phyloP scores from a whole-genome alignment of 192 early-diverging fungal genomes.

The Hyaloraphidium curvatum region DNA sequence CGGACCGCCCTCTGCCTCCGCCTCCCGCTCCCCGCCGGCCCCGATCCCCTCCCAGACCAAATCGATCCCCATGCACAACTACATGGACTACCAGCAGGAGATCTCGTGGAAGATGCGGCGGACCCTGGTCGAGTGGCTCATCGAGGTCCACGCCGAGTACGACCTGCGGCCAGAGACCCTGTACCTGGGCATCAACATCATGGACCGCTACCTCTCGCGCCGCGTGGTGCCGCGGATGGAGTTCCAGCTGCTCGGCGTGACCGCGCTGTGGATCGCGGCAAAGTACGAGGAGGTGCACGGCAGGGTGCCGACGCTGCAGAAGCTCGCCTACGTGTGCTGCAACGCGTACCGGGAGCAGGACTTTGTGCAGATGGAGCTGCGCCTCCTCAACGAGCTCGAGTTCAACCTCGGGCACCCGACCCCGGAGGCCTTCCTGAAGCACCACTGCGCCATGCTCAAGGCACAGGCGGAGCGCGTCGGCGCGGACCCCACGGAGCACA shows the following conservation, averaged over 20 bases:
- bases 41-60: slow-evolving; percentile 1
- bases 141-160: slow-evolving; percentile 31
- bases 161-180: slow-evolving; percentile 30
- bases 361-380: slow-evolving; percentile 26
- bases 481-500: neutral
- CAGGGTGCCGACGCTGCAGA: slow-evolving; percentile 26
- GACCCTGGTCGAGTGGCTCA: slow-evolving; percentile 28
- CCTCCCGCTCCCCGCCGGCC: neutral
- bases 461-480: neutral
- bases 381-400: slow-evolving; percentile 21
- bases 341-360: slow-evolving; percentile 14
- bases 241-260: slow-evolving; percentile 34
- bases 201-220: slow-evolving; percentile 26
- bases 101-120: slow-evolving; percentile 27
- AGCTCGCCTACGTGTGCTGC: slow-evolving; percentile 21
- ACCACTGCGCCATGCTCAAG: slow-evolving; percentile 2
- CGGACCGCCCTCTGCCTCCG: neutral
- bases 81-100: slow-evolving; percentile 25
- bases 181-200: slow-evolving; percentile 29
- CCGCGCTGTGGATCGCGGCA: slow-evolving; percentile 31
- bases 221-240: slow-evolving; percentile 12
- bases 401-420: slow-evolving; percentile 24
- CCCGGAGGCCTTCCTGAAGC: slow-evolving; percentile 25
- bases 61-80: slow-evolving; percentile 14
- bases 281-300: slow-evolving; percentile 45